Evolutionary conservation across 805 yeast genomes (phyloP).

Genomic region (Hanseniaspora guilliermondii): DNA sequence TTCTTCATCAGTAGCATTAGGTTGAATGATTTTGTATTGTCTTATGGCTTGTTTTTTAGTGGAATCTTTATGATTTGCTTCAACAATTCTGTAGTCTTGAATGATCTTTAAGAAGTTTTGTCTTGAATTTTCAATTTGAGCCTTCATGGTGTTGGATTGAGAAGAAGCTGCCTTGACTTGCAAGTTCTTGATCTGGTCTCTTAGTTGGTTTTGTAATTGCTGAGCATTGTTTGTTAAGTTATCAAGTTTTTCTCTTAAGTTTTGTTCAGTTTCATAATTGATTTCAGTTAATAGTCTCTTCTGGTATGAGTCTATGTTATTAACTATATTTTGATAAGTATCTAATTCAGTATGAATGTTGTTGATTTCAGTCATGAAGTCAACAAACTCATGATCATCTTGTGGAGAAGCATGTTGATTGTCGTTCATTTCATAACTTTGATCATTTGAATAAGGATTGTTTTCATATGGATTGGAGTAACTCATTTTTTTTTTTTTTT

Average conservation of each 20-base stretch:
- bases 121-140: constrained; percentile 64
- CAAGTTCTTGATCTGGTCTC: constrained; percentile 60
- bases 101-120: constrained; percentile 73
- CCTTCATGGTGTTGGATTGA: constrained; percentile 69
- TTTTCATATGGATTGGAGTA: constrained; percentile 25
- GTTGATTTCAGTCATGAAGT: constrained; percentile 58
- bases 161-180: constrained; percentile 62
- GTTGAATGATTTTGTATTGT: constrained; percentile 82
- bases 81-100: constrained; percentile 75
- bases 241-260: constrained; percentile 65
- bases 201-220: constrained; percentile 62
- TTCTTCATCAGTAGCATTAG: constrained; percentile 72
- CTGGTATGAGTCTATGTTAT: constrained; percentile 59
- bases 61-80: constrained; percentile 72
- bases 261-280: constrained; percentile 55
- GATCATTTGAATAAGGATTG: constrained; percentile 18
- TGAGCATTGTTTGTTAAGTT: constrained; percentile 64
- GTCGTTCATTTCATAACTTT: constrained; percentile 11
- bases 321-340: constrained; percentile 57
- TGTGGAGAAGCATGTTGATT: constrained; percentile 12
- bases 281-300: constrained; percentile 59
- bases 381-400: constrained; percentile 38
- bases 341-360: constrained; percentile 55
- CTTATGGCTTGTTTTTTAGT: constrained; percentile 81
- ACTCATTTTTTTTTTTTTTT: constrained; percentile 20